phyloP scores from a whole-genome alignment of 257 asterid species.

The Verbascum thapsus region DNA sequence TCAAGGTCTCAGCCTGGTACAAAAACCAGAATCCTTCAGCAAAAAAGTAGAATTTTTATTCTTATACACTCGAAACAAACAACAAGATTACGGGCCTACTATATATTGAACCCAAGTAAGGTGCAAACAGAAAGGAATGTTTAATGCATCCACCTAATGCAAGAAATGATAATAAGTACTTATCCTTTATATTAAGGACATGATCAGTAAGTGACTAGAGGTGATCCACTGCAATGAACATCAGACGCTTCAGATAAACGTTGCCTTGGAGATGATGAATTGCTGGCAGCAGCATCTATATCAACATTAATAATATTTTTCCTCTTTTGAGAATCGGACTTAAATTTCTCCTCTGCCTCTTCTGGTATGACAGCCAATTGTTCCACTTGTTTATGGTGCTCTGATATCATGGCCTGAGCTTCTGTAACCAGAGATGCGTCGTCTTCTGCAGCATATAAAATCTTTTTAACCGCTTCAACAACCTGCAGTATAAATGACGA shows the following conservation, averaged over 20 bases:
- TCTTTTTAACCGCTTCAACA: constrained; percentile 63
- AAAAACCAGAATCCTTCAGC: constrained; percentile 14
- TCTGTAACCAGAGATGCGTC: constrained; percentile 67
- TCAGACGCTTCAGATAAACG: constrained; percentile 74
- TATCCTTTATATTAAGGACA: background rate
- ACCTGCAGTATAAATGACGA: constrained; percentile 42
- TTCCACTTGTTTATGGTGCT: constrained; percentile 45
- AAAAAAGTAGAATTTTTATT: constrained; percentile 21
- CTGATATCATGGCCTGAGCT: constrained; percentile 71
- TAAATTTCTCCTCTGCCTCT: constrained; percentile 48
- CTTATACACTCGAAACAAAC: constrained; percentile 33
- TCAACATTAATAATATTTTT: constrained; percentile 73
- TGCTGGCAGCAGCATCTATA: constrained; percentile 81
- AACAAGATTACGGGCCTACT: constrained; percentile 31
- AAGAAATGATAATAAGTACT: constrained; percentile 17
- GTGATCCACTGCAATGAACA: constrained; percentile 85
- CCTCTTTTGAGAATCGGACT: constrained; percentile 74
- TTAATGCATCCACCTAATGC: constrained; percentile 14
- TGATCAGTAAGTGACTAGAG: constrained; percentile 64
- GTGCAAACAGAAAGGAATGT: background rate
- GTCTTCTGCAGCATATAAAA: constrained; percentile 72
- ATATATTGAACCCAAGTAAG: constrained; percentile 32
- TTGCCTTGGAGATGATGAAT: constrained; percentile 70
- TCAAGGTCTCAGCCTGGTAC: background rate
- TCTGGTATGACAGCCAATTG: constrained; percentile 42